Evolutionary conservation across 352 stramenopile species (phyloP), one percentile per base, ranked within the genome.

Genomic region (Globisporangium solare): DNA sequence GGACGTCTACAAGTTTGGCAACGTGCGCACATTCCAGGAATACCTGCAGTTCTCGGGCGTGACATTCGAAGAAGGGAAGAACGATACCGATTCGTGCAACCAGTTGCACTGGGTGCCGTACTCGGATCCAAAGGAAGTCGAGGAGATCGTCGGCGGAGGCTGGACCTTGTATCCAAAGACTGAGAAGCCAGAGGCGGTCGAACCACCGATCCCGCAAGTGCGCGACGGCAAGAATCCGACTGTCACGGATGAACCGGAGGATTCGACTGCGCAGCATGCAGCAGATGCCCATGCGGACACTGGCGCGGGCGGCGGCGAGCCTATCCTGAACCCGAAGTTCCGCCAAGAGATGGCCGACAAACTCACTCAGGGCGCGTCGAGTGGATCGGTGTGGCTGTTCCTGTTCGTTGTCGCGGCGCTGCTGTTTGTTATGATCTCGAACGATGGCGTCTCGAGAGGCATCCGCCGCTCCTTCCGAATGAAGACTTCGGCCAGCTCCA

Each of bases 101-200:
- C 79, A 89, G 46, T 68, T 86, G 18, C 78, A 89, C 60, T 89
- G 79, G 79, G 74, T 89, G 13, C 79, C 79, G 18, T 89, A 88
- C 47, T 61, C 66, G 54, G 63, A 89, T 60, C 63, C 74, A 10
- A 74, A 61, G 6, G 67, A 80, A 12, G 69, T 89, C 4, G 79
- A 89, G 54, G 42, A 58, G 47, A 49, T 87, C 11, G 63, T 89
- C 21, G 61, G 62, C 15, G 70, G 71, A 51, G 71, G 70, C 11
- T 88, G 78, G 78, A 83, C 71, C 40, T 49, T 89, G 42, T 51
- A 72, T 32, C 62, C 45, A 11, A 60, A 56, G 22, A 60, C 50
- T 13, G 37, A 67, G n/a, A 61, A 21, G 32, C 45, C 14, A 21
- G 54, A 20, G 27, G 8, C 21, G 52, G 18, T 31, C 37, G 42